phyloP scores from a whole-genome alignment of 2,329 filamentous ascomycete genomes.

The Aureobasidium sp. region DNA sequence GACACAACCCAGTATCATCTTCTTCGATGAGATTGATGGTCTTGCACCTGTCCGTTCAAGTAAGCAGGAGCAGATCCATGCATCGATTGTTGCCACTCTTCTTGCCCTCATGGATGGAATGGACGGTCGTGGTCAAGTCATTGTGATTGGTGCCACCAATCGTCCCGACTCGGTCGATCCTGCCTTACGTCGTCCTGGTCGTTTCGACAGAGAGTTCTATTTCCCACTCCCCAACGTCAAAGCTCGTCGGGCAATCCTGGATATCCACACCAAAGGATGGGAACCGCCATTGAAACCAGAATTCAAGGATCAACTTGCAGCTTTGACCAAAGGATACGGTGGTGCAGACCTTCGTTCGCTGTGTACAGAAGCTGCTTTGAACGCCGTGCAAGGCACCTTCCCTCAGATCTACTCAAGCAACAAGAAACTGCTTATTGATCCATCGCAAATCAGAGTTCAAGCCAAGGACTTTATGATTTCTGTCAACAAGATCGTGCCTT shows the following conservation, averaged over 20 bases:
- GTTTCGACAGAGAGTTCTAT: conserved; percentile 97
- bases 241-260: conserved; percentile 76
- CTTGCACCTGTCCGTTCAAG: conserved; percentile 92
- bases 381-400: conserved; percentile 90
- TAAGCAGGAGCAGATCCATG: conserved; percentile 98
- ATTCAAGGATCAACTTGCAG: conserved; percentile 79
- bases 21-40: conserved; percentile 98
- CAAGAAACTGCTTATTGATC: conserved; percentile 83
- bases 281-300: conserved; percentile 63
- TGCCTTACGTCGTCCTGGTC: conserved; percentile 84
- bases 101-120: conserved; percentile 94
- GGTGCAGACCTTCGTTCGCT: conserved; percentile 90
- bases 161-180: conserved; percentile 94
- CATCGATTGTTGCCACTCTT: conserved; percentile 93
- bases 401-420: conserved; percentile 92
- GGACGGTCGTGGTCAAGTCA: conserved; percentile 96
- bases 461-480: conserved; percentile 97
- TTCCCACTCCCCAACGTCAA: conserved; percentile 83
- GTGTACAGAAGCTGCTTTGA: conserved; percentile 91
- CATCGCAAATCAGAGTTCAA: conserved; percentile 73
- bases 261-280: conserved; percentile 95
- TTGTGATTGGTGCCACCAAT: conserved; percentile 98
- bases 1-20: conserved; percentile 97
- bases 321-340: conserved; percentile 90
- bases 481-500: conserved; percentile 92